Evolutionary conservation across 163 green algal species (phyloP), one percentile per base, ranked within the genome.

Genomic region (Prototheca cutis): DNA sequence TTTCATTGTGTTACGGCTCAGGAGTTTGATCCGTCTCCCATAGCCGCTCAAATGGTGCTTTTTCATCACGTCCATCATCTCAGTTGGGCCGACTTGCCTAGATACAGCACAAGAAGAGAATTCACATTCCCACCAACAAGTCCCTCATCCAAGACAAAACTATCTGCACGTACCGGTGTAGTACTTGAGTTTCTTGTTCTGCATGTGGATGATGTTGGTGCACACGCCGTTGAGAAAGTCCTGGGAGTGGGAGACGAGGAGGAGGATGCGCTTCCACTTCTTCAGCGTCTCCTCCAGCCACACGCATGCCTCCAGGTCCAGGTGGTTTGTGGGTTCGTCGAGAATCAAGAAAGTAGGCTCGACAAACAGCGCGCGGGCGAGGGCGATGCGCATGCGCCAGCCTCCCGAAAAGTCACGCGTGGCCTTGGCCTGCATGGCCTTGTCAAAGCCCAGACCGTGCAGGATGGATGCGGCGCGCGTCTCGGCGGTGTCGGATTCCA

Each of bases 191-290:
- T 89, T 72, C 75, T 90, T 89, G 59, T 93, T 72, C 58, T 90
- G 80, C 79, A 96, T 90, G 70, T 89, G 82, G 52, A 97, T 87
- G 73, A 95, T 95, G 78, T 97, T 93, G 58, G 91, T 97, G 77
- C 89, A 96, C n/a, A 98, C 90, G 53, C 86, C 87, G 71, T 98
- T 96, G 18, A 97, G 77, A 70, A 97, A 97, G 56, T 82, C 75
- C 51, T 84, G 77, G 1, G 82, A 87, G 76, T 94, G 87, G 4
- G 73, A 87, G 21, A 94, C 80, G 32, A 95, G 56, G 33, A 95
- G 68, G 55, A 96, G 74, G 65, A 88, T 94, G 65, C 87, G 84
- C 49, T 90, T 89, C 72, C 88, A 98, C 27, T 82, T 86, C 59
- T 84, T 87, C 53, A 98, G 71, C 58, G 87, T 90, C 67, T 95